Evolutionary conservation across 1,284 basidiomycete species (phyloP).

Genomic region (Ustilago bromivora): DNA sequence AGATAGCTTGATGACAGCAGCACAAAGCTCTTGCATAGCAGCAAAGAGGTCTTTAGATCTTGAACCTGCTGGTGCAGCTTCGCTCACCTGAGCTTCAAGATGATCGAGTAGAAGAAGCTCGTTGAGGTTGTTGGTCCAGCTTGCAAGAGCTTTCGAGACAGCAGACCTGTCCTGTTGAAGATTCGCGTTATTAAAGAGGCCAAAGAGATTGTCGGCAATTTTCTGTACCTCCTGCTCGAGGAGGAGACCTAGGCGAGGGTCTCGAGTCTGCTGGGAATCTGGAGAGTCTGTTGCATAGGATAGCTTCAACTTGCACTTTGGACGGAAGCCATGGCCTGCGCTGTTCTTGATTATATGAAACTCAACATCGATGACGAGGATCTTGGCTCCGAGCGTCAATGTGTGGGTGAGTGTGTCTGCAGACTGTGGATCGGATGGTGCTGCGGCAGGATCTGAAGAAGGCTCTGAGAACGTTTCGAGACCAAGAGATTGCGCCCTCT

Average conservation of each 20-base stretch:
- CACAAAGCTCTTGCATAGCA: constrained; percentile 39
- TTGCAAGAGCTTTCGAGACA: constrained; percentile 21
- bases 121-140: constrained; percentile 38
- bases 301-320: constrained; percentile 41
- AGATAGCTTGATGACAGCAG: constrained; percentile 12
- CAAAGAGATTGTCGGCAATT: constrained; percentile 42
- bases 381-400: constrained; percentile 48
- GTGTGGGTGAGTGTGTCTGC: constrained; percentile 23
- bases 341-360: constrained; percentile 13
- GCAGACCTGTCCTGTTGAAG: constrained; percentile 18
- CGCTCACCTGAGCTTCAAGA: constrained; percentile 33
- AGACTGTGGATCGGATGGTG: not conserved
- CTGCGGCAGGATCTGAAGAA: constrained; percentile 16
- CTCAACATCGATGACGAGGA: constrained; percentile 54
- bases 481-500: constrained; percentile 28
- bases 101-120: constrained; percentile 34
- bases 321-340: not conserved
- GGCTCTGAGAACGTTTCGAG: constrained; percentile 49
- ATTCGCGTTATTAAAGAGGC: not conserved
- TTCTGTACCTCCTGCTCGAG: constrained; percentile 37
- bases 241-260: constrained; percentile 32
- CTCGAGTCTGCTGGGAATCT: constrained; percentile 23
- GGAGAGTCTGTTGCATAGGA: constrained; percentile 49
- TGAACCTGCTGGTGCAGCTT: constrained; percentile 11
- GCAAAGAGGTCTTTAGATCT: constrained; percentile 34